Percentiles rank a stretch among this genome's conserved stretches.
Evolutionary conservation across 306 rosid genomes (phyloP).

Genomic region (Cicer arietinum): DNA sequence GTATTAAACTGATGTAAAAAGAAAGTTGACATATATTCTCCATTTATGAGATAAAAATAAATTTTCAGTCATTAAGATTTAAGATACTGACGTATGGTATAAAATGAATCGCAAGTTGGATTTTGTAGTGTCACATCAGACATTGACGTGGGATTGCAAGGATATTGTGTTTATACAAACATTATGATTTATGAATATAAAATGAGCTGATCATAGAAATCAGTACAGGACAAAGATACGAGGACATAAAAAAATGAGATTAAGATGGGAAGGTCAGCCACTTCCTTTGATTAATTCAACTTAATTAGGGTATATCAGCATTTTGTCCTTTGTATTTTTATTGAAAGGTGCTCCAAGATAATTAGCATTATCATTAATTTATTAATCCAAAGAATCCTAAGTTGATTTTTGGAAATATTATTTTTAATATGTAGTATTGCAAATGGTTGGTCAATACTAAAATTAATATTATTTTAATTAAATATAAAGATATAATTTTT

Average conservation of each 20-base stretch:
- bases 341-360: constrained; percentile 39
- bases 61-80: constrained; percentile 30
- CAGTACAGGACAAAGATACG: constrained; percentile 42
- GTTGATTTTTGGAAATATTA: constrained; percentile 10
- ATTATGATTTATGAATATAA: constrained; percentile 33
- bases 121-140: constrained; percentile 52
- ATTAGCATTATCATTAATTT: constrained; percentile 40
- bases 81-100: constrained; percentile 17
- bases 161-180: constrained; percentile 39
- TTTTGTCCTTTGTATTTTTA: constrained; percentile 42
- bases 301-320: not conserved
- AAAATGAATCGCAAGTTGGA: constrained; percentile 34
- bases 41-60: constrained; percentile 21
- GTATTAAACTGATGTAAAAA: not conserved
- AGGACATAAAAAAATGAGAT: constrained; percentile 37
- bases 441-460: constrained; percentile 48
- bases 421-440: constrained; percentile 33
- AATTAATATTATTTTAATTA: constrained; percentile 39
- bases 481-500: constrained; percentile 19
- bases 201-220: constrained; percentile 32
- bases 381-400: constrained; percentile 39
- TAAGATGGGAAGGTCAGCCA: constrained; percentile 39
- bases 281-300: constrained; percentile 37
- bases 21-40: constrained; percentile 15
- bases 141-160: constrained; percentile 27